A percentile compares a stretch with the other conserved stretches of the same genome.
phyloP scores from a whole-genome alignment of 2,329 filamentous ascomycete genomes.

The Fusarium sp. region DNA sequence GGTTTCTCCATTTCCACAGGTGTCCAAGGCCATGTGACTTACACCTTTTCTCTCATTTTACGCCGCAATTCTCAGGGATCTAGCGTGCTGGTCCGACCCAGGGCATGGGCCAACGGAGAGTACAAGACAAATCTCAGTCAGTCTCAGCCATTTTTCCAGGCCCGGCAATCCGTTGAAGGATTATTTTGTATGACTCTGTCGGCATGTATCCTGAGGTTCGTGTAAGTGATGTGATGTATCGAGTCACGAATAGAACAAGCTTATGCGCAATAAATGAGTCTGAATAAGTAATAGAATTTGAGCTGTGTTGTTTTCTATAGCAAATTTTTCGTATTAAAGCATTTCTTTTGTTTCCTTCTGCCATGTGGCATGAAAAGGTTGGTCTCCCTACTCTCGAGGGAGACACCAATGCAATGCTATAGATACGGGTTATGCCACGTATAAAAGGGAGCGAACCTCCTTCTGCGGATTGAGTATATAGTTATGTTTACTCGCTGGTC shows the following conservation, averaged over 20 bases:
- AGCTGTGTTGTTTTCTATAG: neutral
- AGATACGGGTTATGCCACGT: neutral
- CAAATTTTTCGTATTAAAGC: accelerated
- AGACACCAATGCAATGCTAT: neutral
- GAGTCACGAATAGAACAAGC: neutral
- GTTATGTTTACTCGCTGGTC: neutral
- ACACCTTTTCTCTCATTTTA: neutral
- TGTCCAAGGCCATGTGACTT: neutral
- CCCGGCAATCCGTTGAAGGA: neutral
- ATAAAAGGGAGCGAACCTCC: neutral
- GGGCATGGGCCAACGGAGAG: too few species aligned
- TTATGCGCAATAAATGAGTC: neutral
- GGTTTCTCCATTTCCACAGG: neutral
- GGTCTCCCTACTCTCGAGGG: neutral
- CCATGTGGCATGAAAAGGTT: neutral
- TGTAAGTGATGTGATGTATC: neutral
- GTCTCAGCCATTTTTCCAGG: neutral
- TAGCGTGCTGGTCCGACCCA: neutral
- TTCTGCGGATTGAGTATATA: neutral
- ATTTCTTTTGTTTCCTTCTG: neutral
- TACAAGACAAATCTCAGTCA: neutral
- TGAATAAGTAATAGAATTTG: neutral
- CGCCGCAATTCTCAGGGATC: neutral
- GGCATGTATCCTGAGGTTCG: neutral
- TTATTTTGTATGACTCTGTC: neutral